These are phyloP conservation scores for Arctium minus DNA, from an alignment of 129 eudicot genomes.

Conservation along the genomic window DNA sequence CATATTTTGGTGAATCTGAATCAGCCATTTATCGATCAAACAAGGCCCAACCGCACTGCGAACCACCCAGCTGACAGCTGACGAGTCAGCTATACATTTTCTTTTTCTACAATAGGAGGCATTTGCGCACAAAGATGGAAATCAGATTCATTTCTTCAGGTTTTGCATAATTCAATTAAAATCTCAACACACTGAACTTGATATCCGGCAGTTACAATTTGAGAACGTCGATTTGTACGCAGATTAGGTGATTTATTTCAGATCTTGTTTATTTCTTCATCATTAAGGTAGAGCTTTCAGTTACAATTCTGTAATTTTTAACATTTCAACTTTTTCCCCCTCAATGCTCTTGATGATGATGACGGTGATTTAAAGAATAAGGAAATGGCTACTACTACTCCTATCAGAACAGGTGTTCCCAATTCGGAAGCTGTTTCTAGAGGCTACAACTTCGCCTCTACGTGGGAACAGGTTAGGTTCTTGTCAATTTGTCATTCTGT, in stretches of 20 bases:
- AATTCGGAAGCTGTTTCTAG: conserved; percentile 76
- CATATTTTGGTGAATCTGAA: too few species aligned
- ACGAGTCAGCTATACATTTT: too few species aligned
- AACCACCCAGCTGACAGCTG: too few species aligned
- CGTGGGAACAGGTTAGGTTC: conserved; percentile 81
- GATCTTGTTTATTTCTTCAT: conserved; percentile 18
- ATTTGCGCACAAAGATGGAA: too few species aligned
- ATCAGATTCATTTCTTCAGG: neutral
- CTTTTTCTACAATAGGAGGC: too few species aligned
- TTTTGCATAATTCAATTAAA: neutral
- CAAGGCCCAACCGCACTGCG: too few species aligned
- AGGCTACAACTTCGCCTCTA: conserved; percentile 84
- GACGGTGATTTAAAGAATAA: neutral
- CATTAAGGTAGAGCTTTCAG: neutral
- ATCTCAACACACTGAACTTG: conserved; percentile 11
- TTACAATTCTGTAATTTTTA: neutral
- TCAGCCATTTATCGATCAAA: too few species aligned
- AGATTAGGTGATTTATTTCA: conserved; percentile 6
- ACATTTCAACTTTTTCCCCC: neutral
- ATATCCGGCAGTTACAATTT: neutral
- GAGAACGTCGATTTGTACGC: neutral
- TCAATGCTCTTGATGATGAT: neutral
- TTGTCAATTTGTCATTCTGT: neutral
- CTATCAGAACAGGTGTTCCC: conserved; percentile 37
- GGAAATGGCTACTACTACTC: conserved; percentile 1